Percentiles rank a stretch among this genome's conserved stretches.
These are phyloP conservation scores for Haematococcus lacustris DNA, from an alignment of 139 green algal genomes.

Conservation along the genomic window DNA sequence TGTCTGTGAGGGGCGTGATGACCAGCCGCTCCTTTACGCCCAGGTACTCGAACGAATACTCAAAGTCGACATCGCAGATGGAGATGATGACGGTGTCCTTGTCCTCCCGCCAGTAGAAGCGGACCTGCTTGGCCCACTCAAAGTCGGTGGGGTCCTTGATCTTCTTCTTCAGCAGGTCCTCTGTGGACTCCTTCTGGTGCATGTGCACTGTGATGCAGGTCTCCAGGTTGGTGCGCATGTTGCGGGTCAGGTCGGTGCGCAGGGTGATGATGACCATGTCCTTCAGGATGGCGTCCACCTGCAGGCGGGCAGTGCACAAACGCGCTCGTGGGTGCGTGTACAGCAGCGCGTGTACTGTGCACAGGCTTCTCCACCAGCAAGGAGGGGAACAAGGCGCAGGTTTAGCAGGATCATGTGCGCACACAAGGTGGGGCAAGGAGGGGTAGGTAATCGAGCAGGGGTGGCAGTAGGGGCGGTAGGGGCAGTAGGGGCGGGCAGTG, in stretches of 20 bases:
- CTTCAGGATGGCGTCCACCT: conserved; percentile 24
- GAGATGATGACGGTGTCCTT: conserved; percentile 87
- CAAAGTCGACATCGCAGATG: conserved; percentile 96
- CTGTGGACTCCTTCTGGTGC: conserved; percentile 91
- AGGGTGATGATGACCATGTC: conserved; percentile 74
- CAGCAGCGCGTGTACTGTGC: no score
- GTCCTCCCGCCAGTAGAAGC: conserved; percentile 94
- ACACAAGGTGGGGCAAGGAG: no score
- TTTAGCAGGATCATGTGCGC: no score
- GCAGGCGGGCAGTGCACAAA: no score
- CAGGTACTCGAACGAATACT: conserved; percentile 94
- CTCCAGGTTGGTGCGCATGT: conserved; percentile 88
- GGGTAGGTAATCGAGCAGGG: no score
- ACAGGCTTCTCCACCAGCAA: no score
- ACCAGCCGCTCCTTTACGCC: conserved; percentile 94
- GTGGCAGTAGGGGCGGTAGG: no score
- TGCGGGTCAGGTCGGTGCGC: conserved; percentile 65
- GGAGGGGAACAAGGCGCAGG: no score
- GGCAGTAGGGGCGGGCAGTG: no score
- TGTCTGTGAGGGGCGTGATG: conserved; percentile 91
- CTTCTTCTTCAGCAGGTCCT: conserved; percentile 87
- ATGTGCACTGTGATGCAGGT: conserved; percentile 97
- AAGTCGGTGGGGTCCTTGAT: conserved; percentile 92
- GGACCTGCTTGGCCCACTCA: conserved; percentile 93
- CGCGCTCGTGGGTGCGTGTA: no score